Percentiles rank a stretch among this genome's conserved stretches.
phyloP scores from a whole-genome alignment of 1,139 yeast species.

The Taphrina populina region DNA sequence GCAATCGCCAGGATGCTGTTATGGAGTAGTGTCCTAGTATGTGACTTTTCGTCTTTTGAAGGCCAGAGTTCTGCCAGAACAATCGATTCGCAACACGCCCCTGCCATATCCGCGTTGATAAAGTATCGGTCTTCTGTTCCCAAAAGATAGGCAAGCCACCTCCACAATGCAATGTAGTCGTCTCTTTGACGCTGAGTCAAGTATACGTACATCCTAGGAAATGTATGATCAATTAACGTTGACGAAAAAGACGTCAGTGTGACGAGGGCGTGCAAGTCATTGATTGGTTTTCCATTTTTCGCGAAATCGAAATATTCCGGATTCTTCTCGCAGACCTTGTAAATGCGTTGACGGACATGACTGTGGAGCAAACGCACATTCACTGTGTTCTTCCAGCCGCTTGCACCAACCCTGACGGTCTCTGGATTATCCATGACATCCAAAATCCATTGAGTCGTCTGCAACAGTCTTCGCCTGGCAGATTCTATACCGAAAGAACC shows the following conservation, averaged over 20 bases:
- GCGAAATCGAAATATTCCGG: constrained; percentile 28
- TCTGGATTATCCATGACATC: constrained; percentile 31
- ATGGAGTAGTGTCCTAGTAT: constrained; percentile 17
- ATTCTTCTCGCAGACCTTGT: constrained; percentile 6
- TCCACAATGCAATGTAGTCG: constrained; percentile 33
- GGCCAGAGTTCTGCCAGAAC: constrained; percentile 30
- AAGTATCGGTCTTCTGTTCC: constrained; percentile 29
- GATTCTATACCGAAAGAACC: constrained; percentile 31
- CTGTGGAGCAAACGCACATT: constrained; percentile 32
- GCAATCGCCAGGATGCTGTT: constrained; percentile 24
- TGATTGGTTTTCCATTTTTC: constrained; percentile 28
- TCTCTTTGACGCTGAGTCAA: constrained; percentile 23
- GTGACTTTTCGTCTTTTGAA: constrained; percentile 7
- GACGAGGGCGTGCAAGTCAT: constrained; percentile 24
- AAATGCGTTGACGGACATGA: constrained; percentile 23
- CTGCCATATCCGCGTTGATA: constrained; percentile 25
- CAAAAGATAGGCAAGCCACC: constrained; percentile 25
- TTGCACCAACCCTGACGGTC: constrained; percentile 13
- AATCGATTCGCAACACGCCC: constrained; percentile 29
- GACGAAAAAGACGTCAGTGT: constrained; percentile 27
- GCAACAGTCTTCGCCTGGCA: constrained; percentile 27
- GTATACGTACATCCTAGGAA: constrained; percentile 28
- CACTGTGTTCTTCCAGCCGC: constrained; percentile 29
- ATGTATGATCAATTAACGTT: constrained; percentile 25
- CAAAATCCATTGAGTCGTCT: constrained; percentile 31